These are phyloP conservation scores for Smallanthus sonchifolius DNA, from an alignment of 129 eudicot species.

Conservation along the genomic window DNA sequence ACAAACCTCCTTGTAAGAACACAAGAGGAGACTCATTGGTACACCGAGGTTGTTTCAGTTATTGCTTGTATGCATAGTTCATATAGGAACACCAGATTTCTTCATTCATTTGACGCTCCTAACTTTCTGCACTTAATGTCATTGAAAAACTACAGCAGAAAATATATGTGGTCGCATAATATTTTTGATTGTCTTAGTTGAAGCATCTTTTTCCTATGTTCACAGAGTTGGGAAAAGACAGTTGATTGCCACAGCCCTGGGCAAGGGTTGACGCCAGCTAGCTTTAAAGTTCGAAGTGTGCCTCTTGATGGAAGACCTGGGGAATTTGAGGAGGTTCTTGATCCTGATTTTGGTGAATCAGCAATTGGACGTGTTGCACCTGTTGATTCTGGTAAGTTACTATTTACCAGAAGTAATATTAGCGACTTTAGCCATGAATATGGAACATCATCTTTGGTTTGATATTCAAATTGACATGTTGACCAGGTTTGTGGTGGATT, in stretches of 20 bases:
- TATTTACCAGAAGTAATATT: background rate
- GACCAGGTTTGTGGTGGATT: conserved; percentile 87
- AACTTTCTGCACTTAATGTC: background rate
- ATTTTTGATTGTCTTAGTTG: background rate
- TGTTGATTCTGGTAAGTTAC: conserved; percentile 75
- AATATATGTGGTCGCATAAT: background rate
- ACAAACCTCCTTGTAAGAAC: background rate
- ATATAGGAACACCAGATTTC: background rate
- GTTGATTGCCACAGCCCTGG: conserved; percentile 98
- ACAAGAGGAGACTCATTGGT: background rate
- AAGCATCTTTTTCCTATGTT: conserved; percentile 4
- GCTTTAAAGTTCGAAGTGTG: conserved; percentile 73
- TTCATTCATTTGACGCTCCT: background rate
- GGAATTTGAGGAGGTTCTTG: conserved; percentile 78
- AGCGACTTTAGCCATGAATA: background rate
- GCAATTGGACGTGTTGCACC: conserved; percentile 99
- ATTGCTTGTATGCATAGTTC: background rate
- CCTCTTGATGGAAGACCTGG: conserved; percentile 70
- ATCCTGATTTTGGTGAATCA: conserved; percentile 97
- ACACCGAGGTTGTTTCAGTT: background rate
- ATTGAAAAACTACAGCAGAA: background rate
- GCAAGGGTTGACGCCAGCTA: conserved; percentile 97
- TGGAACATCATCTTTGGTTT: background rate
- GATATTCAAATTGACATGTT: conserved; percentile 11
- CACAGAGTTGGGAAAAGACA: conserved; percentile 95